Evolutionary conservation across 2,329 filamentous ascomycete species (phyloP).

Genomic region (Arthrobotrys sphaeroides): DNA sequence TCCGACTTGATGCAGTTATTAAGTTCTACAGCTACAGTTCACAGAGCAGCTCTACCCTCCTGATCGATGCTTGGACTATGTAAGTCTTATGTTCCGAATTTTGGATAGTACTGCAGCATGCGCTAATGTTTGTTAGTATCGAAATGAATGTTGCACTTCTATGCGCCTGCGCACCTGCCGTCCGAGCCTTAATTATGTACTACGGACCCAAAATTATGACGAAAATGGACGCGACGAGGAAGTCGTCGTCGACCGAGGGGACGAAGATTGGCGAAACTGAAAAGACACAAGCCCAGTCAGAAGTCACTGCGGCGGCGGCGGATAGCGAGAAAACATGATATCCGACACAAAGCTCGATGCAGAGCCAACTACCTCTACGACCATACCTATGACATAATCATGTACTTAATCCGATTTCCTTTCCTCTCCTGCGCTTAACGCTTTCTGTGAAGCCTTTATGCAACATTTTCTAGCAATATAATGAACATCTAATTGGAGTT

Average conservation of each 20-base stretch:
- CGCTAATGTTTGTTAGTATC: slow-evolving; percentile 6
- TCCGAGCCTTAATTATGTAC: slow-evolving; percentile 31
- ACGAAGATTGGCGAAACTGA: background rate
- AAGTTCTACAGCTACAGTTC: background rate
- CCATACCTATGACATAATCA: too few species aligned
- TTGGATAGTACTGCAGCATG: background rate
- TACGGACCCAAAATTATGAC: slow-evolving; percentile 21
- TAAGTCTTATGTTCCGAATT: slow-evolving; percentile 4
- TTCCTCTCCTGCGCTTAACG: too few species aligned
- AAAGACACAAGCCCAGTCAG: background rate
- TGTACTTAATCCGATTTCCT: too few species aligned
- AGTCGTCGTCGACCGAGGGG: background rate
- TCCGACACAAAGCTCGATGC: too few species aligned
- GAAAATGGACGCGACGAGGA: background rate
- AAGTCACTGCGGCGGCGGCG: background rate
- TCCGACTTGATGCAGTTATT: slow-evolving; percentile 21
- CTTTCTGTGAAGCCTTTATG: too few species aligned
- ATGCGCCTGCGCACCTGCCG: slow-evolving; percentile 31
- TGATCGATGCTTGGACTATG: slow-evolving; percentile 41
- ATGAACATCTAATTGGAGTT: too few species aligned
- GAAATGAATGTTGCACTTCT: slow-evolving; percentile 39
- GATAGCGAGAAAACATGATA: background rate
- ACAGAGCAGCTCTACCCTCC: background rate
- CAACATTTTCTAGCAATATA: too few species aligned
- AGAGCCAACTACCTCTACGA: too few species aligned